Evolutionary conservation across 805 yeast genomes (phyloP).

Genomic region (Isabelozyma rhagii): DNA sequence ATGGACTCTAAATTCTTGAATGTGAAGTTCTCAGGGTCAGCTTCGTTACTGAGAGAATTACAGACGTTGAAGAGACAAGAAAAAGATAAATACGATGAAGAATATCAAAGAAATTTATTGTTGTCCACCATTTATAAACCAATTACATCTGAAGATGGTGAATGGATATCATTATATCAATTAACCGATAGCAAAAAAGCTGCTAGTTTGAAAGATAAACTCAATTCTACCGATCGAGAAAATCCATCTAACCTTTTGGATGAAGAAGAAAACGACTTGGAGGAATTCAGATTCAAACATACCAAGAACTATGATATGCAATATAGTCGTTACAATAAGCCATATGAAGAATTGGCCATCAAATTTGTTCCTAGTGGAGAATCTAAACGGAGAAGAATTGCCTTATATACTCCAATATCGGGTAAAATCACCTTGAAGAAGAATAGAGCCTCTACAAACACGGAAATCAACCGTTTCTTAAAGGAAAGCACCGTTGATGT

Average conservation of each 20-base stretch:
- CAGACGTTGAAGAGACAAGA: conserved; percentile 25
- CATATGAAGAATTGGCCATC: conserved; percentile 65
- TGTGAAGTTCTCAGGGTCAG: conserved; percentile 60
- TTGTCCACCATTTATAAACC: conserved; percentile 71
- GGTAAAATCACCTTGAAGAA: conserved; percentile 81
- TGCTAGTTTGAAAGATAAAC: conserved; percentile 18
- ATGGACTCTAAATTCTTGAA: conserved; percentile 73
- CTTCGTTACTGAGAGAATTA: conserved; percentile 43
- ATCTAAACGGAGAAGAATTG: conserved; percentile 45
- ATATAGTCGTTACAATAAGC: conserved; percentile 41
- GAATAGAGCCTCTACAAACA: conserved; percentile 66
- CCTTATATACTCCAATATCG: conserved; percentile 72
- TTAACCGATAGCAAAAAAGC: conserved; percentile 17
- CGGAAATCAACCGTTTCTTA: conserved; percentile 52
- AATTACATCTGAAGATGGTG: conserved; percentile 66
- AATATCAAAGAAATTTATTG: conserved; percentile 35
- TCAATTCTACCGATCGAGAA: conserved; percentile 41
- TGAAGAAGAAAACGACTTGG: conserved; percentile 40
- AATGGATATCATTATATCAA: conserved; percentile 64
- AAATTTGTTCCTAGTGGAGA: conserved; percentile 45
- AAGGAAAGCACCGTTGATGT: conserved; percentile 58
- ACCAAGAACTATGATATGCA: conserved; percentile 79
- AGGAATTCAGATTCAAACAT: conserved; percentile 56
- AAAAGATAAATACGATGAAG: conserved; percentile 22
- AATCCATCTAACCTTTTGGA: conserved; percentile 38